Evolutionary conservation across 495 filamentous ascomycete genomes (phyloP).

Genomic region (Pseudoneurospora amorphoporcata): DNA sequence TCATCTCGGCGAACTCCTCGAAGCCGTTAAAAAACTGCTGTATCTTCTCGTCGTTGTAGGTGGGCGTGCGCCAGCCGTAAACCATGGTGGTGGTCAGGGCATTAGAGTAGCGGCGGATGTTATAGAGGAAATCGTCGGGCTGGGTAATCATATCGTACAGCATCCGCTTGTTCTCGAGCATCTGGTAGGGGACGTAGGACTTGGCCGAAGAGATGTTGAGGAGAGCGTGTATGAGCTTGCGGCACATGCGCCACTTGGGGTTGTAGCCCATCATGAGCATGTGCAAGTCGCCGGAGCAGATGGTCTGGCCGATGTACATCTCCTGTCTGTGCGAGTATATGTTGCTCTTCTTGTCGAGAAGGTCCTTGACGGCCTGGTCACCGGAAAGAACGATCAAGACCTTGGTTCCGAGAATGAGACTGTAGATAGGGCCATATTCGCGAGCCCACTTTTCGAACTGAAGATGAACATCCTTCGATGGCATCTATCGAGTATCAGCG

Average conservation of each 20-base stretch:
- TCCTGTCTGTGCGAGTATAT: constrained; percentile 30
- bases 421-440: constrained; percentile 31
- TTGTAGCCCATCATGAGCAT: constrained; percentile 30
- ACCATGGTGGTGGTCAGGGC: constrained; percentile 47
- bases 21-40: constrained; percentile 45
- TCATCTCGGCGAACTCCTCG: constrained; percentile 36
- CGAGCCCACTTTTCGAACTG: constrained; percentile 30
- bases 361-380: constrained; percentile 28
- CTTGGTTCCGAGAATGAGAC: constrained; percentile 31
- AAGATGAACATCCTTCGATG: constrained; percentile 20
- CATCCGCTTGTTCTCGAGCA: constrained; percentile 42
- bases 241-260: constrained; percentile 30
- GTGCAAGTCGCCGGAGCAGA: constrained; percentile 23
- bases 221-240: constrained; percentile 34
- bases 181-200: constrained; percentile 42
- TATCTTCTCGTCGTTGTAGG: constrained; percentile 40
- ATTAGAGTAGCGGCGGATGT: constrained; percentile 44
- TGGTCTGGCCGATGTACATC: constrained; percentile 25
- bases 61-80: constrained; percentile 41
- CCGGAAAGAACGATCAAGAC: constrained; percentile 23
- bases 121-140: constrained; percentile 32
- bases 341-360: constrained; percentile 27
- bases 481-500: constrained; percentile 10
- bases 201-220: constrained; percentile 32
- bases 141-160: constrained; percentile 31